Evolutionary conservation across 129 eudicot species (phyloP), one percentile per base, ranked within the genome.

Genomic region (Calendula officinalis): DNA sequence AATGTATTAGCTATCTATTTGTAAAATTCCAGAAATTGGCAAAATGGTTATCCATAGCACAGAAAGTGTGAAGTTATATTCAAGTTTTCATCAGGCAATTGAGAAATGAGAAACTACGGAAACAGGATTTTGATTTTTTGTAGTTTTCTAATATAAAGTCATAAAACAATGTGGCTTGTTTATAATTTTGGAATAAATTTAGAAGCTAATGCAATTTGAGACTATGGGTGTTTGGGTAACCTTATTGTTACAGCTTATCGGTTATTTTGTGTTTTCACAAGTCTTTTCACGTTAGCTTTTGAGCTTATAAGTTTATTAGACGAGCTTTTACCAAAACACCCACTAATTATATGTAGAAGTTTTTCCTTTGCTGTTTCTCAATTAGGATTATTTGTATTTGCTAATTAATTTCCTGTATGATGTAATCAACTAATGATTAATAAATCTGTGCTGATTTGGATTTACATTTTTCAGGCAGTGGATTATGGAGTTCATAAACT

Each of bases 401-500:
- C 14, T 49, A 0, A 16, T 30, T 49, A 0, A 16, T 30, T 67
- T 4, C 8, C 36, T 56, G 7, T 57, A 12, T 57, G 5, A 47
- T 48, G 8, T 66, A 14, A 6, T 33, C 30, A 22, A 2, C 30
- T 22, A 22, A 22, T 1, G 27, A 75, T 69, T 75, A 17, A 67
- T 50, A 38, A 15, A 32, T 47, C 2, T 67, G 16, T 60, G 38
- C 22, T 22, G 30, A 22, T 22, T 22, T 22, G 56, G 63, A 62
- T 59, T 49, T 60, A 42, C 69, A 22, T 66, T 54, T 80, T 80
- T 58, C 82, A 84, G 91, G 91, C 85, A 0, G 83, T 85, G 57
- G 88, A 82, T 56, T 78, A 77, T 47, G 94, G 94, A 15, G 78
- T 85, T 69, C 81, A 60, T 71, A 77, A 60, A 38, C 60, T 85